These are phyloP conservation scores for Mycosphaerella arachidis DNA, from an alignment of 2,329 filamentous ascomycete species.

Conservation along the genomic window DNA sequence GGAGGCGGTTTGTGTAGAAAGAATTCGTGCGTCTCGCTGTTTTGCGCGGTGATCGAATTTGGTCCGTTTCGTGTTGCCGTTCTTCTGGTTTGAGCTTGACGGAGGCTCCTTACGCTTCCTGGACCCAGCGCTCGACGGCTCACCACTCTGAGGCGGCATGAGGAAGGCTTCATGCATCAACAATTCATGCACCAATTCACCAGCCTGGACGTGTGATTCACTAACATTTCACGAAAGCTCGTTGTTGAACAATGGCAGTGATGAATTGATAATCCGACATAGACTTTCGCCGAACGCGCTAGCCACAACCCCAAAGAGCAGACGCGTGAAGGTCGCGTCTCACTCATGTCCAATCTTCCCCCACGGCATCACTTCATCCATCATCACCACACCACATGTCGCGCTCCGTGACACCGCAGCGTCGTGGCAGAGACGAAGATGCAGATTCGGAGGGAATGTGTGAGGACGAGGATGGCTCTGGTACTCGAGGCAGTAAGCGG, in stretches of 20 bases:
- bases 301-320: not conserved
- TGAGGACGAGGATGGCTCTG: constrained; percentile 10
- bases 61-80: constrained; percentile 14
- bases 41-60: constrained; percentile 23
- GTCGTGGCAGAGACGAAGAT: constrained; percentile 15
- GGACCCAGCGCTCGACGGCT: not conserved
- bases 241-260: not conserved
- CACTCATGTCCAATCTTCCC: not conserved
- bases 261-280: not conserved
- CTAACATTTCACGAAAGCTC: no score
- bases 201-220: not conserved
- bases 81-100: constrained; percentile 7
- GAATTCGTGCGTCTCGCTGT: constrained; percentile 42
- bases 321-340: constrained; percentile 3
- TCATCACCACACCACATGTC: constrained; percentile 7
- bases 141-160: constrained; percentile 10
- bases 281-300: not conserved
- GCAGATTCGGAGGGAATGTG: constrained; percentile 7
- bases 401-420: constrained; percentile 12
- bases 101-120: constrained; percentile 29
- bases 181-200: not conserved
- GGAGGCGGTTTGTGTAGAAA: constrained; percentile 43
- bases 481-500: constrained; percentile 16
- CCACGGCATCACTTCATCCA: not conserved
- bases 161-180: not conserved